Evolutionary conservation across 2,329 filamentous ascomycete genomes (phyloP).

Genomic region (Diaporthe batatas): DNA sequence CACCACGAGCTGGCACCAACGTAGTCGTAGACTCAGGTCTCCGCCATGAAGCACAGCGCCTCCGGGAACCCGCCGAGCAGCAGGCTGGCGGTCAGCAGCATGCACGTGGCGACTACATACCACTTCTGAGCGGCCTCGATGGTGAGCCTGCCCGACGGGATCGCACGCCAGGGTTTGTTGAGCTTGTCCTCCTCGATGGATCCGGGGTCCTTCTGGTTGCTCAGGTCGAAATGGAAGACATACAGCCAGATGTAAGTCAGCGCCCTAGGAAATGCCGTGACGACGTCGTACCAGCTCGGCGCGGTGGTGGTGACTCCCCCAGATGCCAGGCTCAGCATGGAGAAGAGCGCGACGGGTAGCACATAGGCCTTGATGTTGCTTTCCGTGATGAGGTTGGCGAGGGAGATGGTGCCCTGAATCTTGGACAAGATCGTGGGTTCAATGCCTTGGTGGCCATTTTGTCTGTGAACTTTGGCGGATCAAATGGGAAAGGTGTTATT

Average conservation of each 20-base stretch:
- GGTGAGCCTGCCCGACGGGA: constrained; percentile 48
- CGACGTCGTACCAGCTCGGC: constrained; percentile 17
- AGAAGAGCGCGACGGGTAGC: constrained; percentile 38
- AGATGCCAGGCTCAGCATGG: constrained; percentile 41
- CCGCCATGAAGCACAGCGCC: constrained; percentile 45
- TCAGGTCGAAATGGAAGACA: constrained; percentile 31
- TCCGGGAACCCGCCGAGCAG: constrained; percentile 8
- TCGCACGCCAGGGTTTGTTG: constrained; percentile 42
- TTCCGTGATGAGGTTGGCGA: constrained; percentile 42
- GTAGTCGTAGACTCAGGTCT: constrained; percentile 57
- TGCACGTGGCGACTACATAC: constrained; percentile 44
- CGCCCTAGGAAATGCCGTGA: constrained; percentile 9
- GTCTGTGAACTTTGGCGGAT: background rate
- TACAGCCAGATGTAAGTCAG: constrained; percentile 28
- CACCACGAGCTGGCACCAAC: constrained; percentile 14
- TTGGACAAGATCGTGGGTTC: constrained; percentile 7
- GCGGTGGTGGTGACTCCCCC: constrained; percentile 36
- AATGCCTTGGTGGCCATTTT: constrained; percentile 1
- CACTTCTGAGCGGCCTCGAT: constrained; percentile 44
- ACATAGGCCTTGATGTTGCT: constrained; percentile 42
- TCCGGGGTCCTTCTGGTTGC: constrained; percentile 38
- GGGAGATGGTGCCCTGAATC: constrained; percentile 21
- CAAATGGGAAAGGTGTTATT: no score
- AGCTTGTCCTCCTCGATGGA: constrained; percentile 40
- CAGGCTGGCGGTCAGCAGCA: constrained; percentile 43